Evolutionary conservation across 2,329 filamentous ascomycete genomes (phyloP).

Genomic region (Akanthomyces uredinophilus): DNA sequence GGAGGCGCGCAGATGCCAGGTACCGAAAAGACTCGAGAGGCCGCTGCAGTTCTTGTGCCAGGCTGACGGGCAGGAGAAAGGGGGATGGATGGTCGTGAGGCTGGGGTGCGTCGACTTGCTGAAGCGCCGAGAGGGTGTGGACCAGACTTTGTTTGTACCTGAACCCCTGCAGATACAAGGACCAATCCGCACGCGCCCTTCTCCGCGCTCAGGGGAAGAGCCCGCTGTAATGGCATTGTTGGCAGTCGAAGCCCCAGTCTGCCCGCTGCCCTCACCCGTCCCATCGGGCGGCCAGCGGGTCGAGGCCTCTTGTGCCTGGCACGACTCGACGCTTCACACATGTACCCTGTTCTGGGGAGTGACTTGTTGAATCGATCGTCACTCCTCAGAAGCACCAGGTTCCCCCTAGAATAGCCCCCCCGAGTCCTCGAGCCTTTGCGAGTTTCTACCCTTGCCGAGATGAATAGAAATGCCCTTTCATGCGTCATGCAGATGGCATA

Average conservation of each 20-base stretch:
- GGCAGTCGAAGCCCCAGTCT: too few relatives aligned
- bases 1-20: background rate
- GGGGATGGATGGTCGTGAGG: background rate
- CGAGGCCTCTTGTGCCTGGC: too few relatives aligned
- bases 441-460: background rate
- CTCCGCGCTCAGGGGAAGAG: background rate
- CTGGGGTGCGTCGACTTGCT: background rate
- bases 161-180: background rate
- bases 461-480: background rate
- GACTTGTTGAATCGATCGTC: background rate
- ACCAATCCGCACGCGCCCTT: background rate
- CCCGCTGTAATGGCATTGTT: too few relatives aligned
- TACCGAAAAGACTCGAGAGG: background rate
- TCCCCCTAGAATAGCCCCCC: too few relatives aligned
- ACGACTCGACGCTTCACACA: background rate
- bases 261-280: too few relatives aligned
- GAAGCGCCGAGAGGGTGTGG: background rate
- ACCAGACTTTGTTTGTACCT: background rate
- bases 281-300: too few relatives aligned
- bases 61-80: slow-evolving; percentile 3
- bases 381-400: background rate
- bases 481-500: background rate
- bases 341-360: background rate
- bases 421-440: too few relatives aligned
- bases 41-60: background rate